Evolutionary conservation across 306 rosid species (phyloP).

Genomic region (Casuarina cunninghamiana): DNA sequence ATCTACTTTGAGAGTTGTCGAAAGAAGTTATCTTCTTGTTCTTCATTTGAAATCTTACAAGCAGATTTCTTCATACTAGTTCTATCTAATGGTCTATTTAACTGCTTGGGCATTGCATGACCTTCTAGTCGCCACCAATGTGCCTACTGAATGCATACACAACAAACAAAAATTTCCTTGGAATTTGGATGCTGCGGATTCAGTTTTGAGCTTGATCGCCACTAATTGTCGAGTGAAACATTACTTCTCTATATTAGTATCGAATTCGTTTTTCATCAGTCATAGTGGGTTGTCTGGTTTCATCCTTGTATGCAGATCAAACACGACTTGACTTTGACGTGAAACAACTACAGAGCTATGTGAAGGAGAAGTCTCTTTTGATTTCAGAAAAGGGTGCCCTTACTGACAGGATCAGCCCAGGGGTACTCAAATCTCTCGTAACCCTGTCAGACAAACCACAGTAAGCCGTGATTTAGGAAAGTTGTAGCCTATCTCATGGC

Average conservation of each 20-base stretch:
- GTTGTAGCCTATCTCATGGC: constrained; percentile 3
- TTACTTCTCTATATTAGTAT: neutral
- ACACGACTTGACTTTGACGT: constrained; percentile 69
- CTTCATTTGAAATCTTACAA: neutral
- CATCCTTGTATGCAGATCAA: constrained; percentile 57
- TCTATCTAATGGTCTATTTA: neutral
- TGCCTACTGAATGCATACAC: neutral
- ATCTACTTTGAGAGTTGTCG: neutral
- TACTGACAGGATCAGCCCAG: constrained; percentile 75
- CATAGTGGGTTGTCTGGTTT: constrained; percentile 9
- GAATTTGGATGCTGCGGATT: neutral
- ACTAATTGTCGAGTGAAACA: neutral
- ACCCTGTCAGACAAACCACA: constrained; percentile 68
- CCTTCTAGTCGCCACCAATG: neutral
- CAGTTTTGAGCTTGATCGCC: neutral
- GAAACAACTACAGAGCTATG: constrained; percentile 66
- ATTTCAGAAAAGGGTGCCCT: constrained; percentile 80
- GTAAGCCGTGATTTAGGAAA: constrained; percentile 30
- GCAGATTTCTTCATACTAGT: neutral
- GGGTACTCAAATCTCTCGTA: constrained; percentile 66
- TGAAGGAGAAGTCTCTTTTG: constrained; percentile 75
- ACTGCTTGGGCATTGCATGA: neutral
- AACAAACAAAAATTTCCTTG: neutral
- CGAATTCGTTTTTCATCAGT: constrained; percentile 1
- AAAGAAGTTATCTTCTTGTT: neutral